phyloP scores from a whole-genome alignment of 2,329 filamentous ascomycete species.

The Calonectria honghensis region DNA sequence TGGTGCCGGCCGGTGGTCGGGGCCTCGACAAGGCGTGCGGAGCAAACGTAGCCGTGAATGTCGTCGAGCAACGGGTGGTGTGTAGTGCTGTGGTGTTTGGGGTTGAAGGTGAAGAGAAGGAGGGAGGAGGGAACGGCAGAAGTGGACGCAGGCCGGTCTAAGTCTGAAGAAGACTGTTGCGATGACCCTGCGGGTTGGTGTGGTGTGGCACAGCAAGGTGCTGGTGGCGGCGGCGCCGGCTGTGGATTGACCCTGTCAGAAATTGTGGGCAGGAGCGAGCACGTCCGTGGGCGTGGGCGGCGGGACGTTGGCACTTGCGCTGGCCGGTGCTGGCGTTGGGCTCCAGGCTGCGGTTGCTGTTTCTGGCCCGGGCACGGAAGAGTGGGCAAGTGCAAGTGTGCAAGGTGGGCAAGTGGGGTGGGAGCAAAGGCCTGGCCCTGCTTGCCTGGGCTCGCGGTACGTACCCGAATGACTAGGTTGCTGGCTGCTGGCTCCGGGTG shows the following conservation, averaged over 20 bases:
- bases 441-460: slow-evolving; percentile 24
- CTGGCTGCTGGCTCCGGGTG: slow-evolving; percentile 24
- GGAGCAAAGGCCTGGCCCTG: slow-evolving; percentile 23
- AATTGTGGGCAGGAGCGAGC: slow-evolving; percentile 36
- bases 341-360: slow-evolving; percentile 49
- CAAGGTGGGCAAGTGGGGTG: slow-evolving; percentile 26
- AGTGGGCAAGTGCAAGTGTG: slow-evolving; percentile 23
- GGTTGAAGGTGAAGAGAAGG: slow-evolving; percentile 30
- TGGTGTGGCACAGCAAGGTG: slow-evolving; percentile 49
- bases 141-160: slow-evolving; percentile 48
- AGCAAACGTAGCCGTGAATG: slow-evolving; percentile 44
- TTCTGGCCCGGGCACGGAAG: slow-evolving; percentile 44
- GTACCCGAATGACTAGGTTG: slow-evolving; percentile 24
- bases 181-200: slow-evolving; percentile 34
- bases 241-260: slow-evolving; percentile 40
- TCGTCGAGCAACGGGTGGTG: slow-evolving; percentile 31
- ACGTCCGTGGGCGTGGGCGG: slow-evolving; percentile 16
- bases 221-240: slow-evolving; percentile 52
- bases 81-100: slow-evolving; percentile 20
- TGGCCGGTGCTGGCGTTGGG: slow-evolving; percentile 42
- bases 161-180: slow-evolving; percentile 49
- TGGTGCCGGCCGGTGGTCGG: slow-evolving; percentile 57
- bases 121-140: slow-evolving; percentile 33
- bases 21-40: slow-evolving; percentile 46
- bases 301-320: slow-evolving; percentile 39